Conservation (phyloP, 2,329 filamentous ascomycete species). For the Colletotrichum musae region DNA sequence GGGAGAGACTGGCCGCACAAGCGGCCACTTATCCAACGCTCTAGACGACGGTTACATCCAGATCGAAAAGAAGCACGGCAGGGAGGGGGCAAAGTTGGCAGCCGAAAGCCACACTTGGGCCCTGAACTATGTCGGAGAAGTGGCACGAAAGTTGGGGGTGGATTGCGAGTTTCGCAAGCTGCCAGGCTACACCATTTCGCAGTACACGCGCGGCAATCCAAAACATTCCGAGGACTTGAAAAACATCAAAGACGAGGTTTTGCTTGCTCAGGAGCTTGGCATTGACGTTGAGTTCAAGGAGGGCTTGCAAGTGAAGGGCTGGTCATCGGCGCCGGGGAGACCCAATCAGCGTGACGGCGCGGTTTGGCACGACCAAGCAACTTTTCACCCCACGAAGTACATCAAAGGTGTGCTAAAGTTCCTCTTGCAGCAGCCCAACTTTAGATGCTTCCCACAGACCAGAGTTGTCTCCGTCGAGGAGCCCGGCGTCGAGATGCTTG, state of each 20-base stretch:
- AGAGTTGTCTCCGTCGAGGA: constrained; percentile 63
- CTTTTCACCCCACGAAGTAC: constrained; percentile 72
- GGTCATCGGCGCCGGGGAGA: constrained; percentile 56
- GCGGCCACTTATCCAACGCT: constrained; percentile 67
- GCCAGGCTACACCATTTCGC: constrained; percentile 64
- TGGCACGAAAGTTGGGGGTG: constrained; percentile 63
- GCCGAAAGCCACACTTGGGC: constrained; percentile 71
- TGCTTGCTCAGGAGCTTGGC: constrained; percentile 59
- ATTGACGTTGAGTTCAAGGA: constrained; percentile 59
- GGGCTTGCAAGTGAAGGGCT: constrained; percentile 63
- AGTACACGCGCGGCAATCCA: constrained; percentile 58
- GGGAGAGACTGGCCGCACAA: constrained; percentile 68
- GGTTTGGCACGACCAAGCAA: constrained; percentile 63
- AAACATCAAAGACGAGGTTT: constrained; percentile 60
- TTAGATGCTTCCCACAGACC: constrained; percentile 66
- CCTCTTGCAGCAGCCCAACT: constrained; percentile 65
- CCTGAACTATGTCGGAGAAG: constrained; percentile 64
- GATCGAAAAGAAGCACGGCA: constrained; percentile 67
- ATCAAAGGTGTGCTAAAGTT: constrained; percentile 66
- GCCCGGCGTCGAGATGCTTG: constrained; percentile 60
- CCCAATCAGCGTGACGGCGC: constrained; percentile 66
- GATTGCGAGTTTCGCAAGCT: constrained; percentile 70
- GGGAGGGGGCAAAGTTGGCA: constrained; percentile 61
- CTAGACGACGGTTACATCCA: constrained; percentile 67
- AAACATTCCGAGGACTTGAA: constrained; percentile 62